Conservation (phyloP, 768 basidiomycete species). For the Boletus insuetus region DNA sequence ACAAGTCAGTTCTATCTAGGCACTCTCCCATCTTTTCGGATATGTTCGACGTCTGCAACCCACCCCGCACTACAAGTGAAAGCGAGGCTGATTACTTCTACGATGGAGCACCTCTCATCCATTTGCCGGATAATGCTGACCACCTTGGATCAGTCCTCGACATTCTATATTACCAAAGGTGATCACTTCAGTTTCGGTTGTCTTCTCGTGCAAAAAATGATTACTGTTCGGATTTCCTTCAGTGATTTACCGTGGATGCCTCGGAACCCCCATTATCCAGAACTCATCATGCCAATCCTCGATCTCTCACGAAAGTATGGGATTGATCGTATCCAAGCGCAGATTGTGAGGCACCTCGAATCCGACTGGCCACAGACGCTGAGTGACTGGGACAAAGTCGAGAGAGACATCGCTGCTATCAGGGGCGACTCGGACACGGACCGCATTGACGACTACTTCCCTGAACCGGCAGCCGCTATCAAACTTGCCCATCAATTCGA, state of each 20-base stretch:
- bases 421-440: no score
- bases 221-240: not conserved
- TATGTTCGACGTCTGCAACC: constrained; percentile 2
- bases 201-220: not conserved
- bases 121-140: constrained; percentile 1
- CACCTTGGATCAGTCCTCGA: constrained; percentile 10
- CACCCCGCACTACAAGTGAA: not conserved
- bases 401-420: not conserved
- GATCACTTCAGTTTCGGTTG: not conserved
- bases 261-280: constrained; percentile 1
- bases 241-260: constrained; percentile 6
- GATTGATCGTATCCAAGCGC: constrained; percentile 6
- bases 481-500: constrained; percentile 41
- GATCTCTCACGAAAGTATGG: constrained; percentile 9
- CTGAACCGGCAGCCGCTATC: constrained; percentile 34
- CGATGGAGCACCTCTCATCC: constrained; percentile 8
- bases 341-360: constrained; percentile 3
- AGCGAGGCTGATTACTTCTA: not conserved
- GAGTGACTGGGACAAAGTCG: constrained; percentile 10
- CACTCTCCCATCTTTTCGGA: constrained; percentile 7
- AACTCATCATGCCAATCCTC: constrained; percentile 5
- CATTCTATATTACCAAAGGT: constrained; percentile 14
- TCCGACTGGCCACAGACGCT: constrained; percentile 13
- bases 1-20: constrained; percentile 11
- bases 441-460: constrained; percentile 6